Evolutionary conservation across 2,329 filamentous ascomycete genomes (phyloP).

Genomic region (Dactylonectria estremocensis): DNA sequence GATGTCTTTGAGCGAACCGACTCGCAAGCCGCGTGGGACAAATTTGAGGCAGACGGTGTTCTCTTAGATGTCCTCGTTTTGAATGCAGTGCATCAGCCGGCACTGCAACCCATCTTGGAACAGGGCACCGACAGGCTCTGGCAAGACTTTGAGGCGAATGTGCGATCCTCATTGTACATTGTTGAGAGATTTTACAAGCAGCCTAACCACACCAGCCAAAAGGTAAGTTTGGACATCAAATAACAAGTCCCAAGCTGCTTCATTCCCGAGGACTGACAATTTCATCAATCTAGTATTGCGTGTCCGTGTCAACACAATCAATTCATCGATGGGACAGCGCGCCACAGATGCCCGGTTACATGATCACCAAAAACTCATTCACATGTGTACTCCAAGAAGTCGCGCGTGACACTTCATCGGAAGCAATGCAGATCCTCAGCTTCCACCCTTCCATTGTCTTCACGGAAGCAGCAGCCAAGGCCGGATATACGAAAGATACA

Average conservation of each 20-base stretch:
- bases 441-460: constrained; percentile 59
- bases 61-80: constrained; percentile 34
- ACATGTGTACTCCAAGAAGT: constrained; percentile 55
- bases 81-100: constrained; percentile 30
- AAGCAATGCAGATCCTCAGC: constrained; percentile 56
- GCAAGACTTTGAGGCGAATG: constrained; percentile 43
- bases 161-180: constrained; percentile 35
- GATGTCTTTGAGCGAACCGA: constrained; percentile 26
- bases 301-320: constrained; percentile 37
- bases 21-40: constrained; percentile 28
- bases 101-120: constrained; percentile 33
- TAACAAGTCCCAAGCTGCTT: neutral
- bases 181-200: constrained; percentile 43
- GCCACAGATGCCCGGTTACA: constrained; percentile 49
- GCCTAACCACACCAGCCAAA: constrained; percentile 23
- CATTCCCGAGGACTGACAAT: accelerated
- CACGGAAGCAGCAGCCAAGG: constrained; percentile 47
- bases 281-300: constrained; percentile 21
- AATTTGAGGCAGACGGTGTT: constrained; percentile 9
- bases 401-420: constrained; percentile 50
- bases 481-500: constrained; percentile 42
- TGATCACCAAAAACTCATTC: constrained; percentile 56
- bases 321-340: constrained; percentile 49
- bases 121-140: constrained; percentile 42
- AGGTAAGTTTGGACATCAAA: constrained; percentile 9